These are phyloP conservation scores for Ophiostoma tasmaniense DNA, from an alignment of 2,329 filamentous ascomycete genomes.

Conservation along the genomic window DNA sequence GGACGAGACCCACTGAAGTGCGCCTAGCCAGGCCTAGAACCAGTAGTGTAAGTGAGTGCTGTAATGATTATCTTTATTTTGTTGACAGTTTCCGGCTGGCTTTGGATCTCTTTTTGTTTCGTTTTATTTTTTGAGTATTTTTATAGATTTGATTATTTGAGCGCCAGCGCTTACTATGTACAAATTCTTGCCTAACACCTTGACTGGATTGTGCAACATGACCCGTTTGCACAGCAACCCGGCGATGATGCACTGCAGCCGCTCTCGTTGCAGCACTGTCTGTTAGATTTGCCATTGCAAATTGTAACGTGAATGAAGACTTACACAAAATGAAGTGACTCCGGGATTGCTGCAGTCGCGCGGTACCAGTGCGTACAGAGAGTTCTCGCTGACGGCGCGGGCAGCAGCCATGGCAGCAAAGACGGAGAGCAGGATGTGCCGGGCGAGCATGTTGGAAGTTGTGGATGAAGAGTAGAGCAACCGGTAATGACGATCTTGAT, in stretches of 20 bases:
- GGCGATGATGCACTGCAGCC: constrained; percentile 4
- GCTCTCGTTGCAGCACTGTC: constrained; percentile 11
- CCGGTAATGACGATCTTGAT: neutral
- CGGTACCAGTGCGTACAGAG: neutral
- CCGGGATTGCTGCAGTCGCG: neutral
- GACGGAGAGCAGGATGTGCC: neutral
- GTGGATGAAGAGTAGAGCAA: neutral
- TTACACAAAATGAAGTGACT: neutral
- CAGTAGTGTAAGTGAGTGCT: neutral
- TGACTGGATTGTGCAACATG: constrained; percentile 3
- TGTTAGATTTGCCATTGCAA: neutral
- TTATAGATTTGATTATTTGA: neutral
- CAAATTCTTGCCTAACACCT: constrained; percentile 4
- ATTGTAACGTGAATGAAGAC: no score
- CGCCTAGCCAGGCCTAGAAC: neutral
- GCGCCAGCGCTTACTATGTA: neutral
- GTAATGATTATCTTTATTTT: neutral
- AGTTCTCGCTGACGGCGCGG: constrained; percentile 6
- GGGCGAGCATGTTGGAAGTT: neutral
- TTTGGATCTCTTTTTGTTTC: no score
- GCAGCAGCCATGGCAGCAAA: neutral
- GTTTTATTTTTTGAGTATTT: neutral
- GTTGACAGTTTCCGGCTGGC: no score
- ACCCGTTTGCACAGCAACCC: constrained; percentile 9
- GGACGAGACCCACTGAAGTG: neutral